Evolutionary conservation across 2,329 filamentous ascomycete genomes (phyloP), one percentile per base, ranked within the genome.

Genomic region (Helotiales sp.): DNA sequence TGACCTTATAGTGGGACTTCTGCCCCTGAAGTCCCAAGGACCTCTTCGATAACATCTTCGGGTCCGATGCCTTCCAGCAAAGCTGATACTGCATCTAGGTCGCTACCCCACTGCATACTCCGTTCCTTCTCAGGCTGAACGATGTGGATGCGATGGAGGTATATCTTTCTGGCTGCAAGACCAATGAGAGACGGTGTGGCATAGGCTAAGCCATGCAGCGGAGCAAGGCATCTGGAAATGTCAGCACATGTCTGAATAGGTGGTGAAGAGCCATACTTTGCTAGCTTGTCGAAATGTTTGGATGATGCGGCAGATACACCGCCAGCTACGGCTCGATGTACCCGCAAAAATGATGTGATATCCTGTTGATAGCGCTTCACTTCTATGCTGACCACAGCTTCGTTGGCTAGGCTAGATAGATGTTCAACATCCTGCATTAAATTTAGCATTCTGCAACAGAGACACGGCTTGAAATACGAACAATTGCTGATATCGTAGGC

Each of bases 21-120:
- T 8, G 90, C 86, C 74, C 83, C 75, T n/a, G 71, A 64, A 50
- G 49, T 81, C 7, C 78, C 82, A 63, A 91, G 75, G 2, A 91
- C 87, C 73, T 90, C 87, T 67, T 91, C 88, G 45, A 91, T 83
- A 2, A 91, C 84, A 49, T 88, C 85, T 71, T 90, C 87, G 0
- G 87, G 83, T 0, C 84, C 84, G 10, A 90, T 77, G 6, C 82
- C 86, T 34, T 90, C 87, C 2, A 97, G 79, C 58, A 93, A 72
- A 17, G 85, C 83, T 70, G 86, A 83, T 1, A 97, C 87, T 3
- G 91, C 91, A 32, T 85, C 83, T 0, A 91, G 72, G 62, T 91
- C 89, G 78, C 95, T 97, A 0, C 96, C 96, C 89, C 96, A 99
- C 78, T 97, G 93, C 82, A 97, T 86, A 77, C 93, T 97, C 57